These are phyloP conservation scores for Rhodotorula sp. DNA, from an alignment of 1,284 basidiomycete species.

Conservation along the genomic window DNA sequence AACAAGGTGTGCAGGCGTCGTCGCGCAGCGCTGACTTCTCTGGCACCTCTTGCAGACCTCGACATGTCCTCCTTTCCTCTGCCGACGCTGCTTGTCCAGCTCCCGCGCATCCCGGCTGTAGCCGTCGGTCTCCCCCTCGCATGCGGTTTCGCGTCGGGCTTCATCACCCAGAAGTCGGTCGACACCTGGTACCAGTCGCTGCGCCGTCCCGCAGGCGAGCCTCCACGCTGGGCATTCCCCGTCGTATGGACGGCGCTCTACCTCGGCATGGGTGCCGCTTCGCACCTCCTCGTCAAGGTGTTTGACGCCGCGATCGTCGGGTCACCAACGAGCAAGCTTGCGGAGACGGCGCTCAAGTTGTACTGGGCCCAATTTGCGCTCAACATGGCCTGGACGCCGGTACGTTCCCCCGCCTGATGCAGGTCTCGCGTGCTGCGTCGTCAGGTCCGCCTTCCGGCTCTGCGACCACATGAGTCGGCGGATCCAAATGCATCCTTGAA, in stretches of 20 bases:
- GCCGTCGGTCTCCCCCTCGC: conserved; percentile 43
- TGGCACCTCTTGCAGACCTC: background rate
- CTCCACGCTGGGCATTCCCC: conserved; percentile 41
- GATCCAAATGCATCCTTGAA: too few species aligned
- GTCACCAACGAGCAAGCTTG: conserved; percentile 52
- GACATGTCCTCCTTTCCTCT: background rate
- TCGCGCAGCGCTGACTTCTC: too few species aligned
- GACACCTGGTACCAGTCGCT: conserved; percentile 35
- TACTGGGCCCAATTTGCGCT: conserved; percentile 71
- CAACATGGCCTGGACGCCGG: conserved; percentile 69
- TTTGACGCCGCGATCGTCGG: conserved; percentile 56
- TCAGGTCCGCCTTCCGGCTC: too few species aligned
- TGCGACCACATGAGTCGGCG: too few species aligned
- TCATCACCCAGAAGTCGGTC: conserved; percentile 25
- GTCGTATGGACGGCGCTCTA: conserved; percentile 43
- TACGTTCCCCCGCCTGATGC: background rate
- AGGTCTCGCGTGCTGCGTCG: too few species aligned
- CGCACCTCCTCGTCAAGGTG: conserved; percentile 64
- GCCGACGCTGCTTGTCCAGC: background rate
- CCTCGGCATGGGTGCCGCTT: conserved; percentile 54
- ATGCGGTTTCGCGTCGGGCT: conserved; percentile 21
- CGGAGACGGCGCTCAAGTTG: conserved; percentile 61
- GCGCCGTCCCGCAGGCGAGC: conserved; percentile 26
- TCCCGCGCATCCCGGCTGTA: conserved; percentile 22
- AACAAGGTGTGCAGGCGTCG: too few species aligned